Evolutionary conservation across 2,329 filamentous ascomycete genomes (phyloP).

Genomic region (Dothideomycetes sp.): DNA sequence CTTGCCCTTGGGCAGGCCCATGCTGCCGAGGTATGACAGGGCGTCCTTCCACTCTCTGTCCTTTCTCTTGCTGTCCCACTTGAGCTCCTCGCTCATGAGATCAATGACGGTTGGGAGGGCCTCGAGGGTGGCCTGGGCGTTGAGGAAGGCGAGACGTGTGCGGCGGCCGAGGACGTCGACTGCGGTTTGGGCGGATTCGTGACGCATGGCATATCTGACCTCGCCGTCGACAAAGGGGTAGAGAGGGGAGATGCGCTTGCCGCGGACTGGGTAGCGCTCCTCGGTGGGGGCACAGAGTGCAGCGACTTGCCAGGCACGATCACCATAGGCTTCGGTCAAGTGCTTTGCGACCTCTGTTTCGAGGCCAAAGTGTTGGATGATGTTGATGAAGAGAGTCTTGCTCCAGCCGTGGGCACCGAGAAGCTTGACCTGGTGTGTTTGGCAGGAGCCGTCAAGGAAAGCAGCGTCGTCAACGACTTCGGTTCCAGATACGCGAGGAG

Average conservation of each 20-base stretch:
- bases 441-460: conserved; percentile 61
- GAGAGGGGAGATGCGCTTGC: conserved; percentile 64
- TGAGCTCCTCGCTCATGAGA: conserved; percentile 74
- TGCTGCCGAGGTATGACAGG: conserved; percentile 46
- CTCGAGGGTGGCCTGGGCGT: conserved; percentile 82
- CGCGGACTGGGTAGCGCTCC: conserved; percentile 70
- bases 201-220: conserved; percentile 72
- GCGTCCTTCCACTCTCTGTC: conserved; percentile 71
- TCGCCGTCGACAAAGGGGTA: conserved; percentile 93
- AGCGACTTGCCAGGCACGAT: conserved; percentile 84
- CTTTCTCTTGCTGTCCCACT: conserved; percentile 63
- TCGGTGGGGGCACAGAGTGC: conserved; percentile 67
- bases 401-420: conserved; percentile 79
- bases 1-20: conserved; percentile 50
- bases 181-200: conserved; percentile 87
- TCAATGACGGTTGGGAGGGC: conserved; percentile 78
- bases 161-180: conserved; percentile 79
- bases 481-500: conserved; percentile 55
- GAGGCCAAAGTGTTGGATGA: conserved; percentile 86
- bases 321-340: conserved; percentile 76
- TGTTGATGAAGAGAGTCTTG: conserved; percentile 85
- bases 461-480: conserved; percentile 61
- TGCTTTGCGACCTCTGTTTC: conserved; percentile 90
- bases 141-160: conserved; percentile 79
- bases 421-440: conserved; percentile 72